Base-by-base conservation (phyloP, 805 yeast genomes). In the Zygotorulaspora chibaensis region DNA sequence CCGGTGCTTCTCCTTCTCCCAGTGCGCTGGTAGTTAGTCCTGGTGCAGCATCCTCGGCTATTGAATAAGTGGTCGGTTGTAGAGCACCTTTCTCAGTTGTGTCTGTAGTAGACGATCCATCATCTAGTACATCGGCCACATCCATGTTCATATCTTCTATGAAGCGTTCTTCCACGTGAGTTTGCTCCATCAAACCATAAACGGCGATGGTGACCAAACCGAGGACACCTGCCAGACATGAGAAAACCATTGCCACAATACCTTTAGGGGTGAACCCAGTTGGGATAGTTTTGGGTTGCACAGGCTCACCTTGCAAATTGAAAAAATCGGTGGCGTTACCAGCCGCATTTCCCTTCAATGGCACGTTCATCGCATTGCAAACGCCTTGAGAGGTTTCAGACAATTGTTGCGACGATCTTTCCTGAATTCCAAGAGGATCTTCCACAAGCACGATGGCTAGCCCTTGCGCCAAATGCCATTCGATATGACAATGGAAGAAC, bases 401-500 rank as follows among this genome's bases (percentile, higher is more conserved):
- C 41, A 90, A 62, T 43, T 73, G 73, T 68, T 85, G 86, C 12
- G 68, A 48, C 45, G 68, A 57, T 46, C 72, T 71, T 15, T 65
- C 66, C 65, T 83, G 87, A 40, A 91, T 73, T 46, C 75, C 74
- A 9, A 65, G 55, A 25, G 99, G 99, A 45, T 88, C 96, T 71
- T 91, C 99, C 44, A 91, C 70, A 36, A 93, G 71, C 9, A 75
- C 73, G 45, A 89, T 58, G 10, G 95, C 95, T 58, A 91, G 77
- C 61, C 99, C 99, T 73, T 93, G 98, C 61, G 82, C 77, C 74
- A 91, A 77, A 72, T 93, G 99, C 99, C 99, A 91, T 67, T 93
- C 98, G 61, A 93, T 85, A 67, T 91, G 99, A 70, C 99, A 91
- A 72, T 91, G 99, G 95, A 93, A 93, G 67, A 83, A 79, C 99